Evolutionary conservation across 768 basidiomycete genomes (phyloP).

Genomic region (Mycena latifolia): DNA sequence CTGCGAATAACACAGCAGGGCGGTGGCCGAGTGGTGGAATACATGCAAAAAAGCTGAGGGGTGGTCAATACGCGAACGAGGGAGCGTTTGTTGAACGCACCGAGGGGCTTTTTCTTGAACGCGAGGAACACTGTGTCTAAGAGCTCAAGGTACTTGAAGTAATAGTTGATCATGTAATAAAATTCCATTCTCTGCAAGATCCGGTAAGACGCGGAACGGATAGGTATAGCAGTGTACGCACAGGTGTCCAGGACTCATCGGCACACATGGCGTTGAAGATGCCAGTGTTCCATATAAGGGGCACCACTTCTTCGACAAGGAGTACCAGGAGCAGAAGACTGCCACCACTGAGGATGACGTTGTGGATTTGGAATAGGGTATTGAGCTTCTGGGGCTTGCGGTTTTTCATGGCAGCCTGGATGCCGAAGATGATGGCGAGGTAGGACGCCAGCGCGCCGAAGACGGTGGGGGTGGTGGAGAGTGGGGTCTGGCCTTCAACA

Average conservation of each 20-base stretch:
- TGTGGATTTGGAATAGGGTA: constrained; percentile 90
- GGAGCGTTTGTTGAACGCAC: constrained; percentile 56
- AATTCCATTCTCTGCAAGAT: constrained; percentile 83
- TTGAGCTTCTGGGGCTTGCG: constrained; percentile 81
- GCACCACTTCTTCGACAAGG: constrained; percentile 93
- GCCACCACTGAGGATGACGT: constrained; percentile 87
- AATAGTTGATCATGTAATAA: constrained; percentile 99
- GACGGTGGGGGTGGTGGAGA: constrained; percentile 87
- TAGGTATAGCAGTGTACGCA: constrained; percentile 54
- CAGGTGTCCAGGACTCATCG: constrained; percentile 86
- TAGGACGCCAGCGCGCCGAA: constrained; percentile 79
- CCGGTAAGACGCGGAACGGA: constrained; percentile 23
- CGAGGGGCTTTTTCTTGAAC: constrained; percentile 97
- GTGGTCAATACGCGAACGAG: constrained; percentile 15
- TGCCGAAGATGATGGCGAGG: constrained; percentile 89
- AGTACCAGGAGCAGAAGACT: constrained; percentile 88
- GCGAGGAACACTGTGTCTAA: constrained; percentile 97
- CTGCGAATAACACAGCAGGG: constrained; percentile 93
- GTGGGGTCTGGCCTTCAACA: constrained; percentile 80
- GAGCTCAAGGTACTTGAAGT: constrained; percentile 97
- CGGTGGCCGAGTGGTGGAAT: constrained; percentile 99
- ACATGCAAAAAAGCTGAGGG: constrained; percentile 93
- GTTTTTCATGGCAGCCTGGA: constrained; percentile 87
- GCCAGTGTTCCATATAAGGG: constrained; percentile 79
- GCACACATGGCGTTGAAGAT: constrained; percentile 85